A percentile compares a stretch with the other conserved stretches of the same genome.
Evolutionary conservation across 2,329 filamentous ascomycete species (phyloP).

Genomic region (Domatiomyces catenatus): DNA sequence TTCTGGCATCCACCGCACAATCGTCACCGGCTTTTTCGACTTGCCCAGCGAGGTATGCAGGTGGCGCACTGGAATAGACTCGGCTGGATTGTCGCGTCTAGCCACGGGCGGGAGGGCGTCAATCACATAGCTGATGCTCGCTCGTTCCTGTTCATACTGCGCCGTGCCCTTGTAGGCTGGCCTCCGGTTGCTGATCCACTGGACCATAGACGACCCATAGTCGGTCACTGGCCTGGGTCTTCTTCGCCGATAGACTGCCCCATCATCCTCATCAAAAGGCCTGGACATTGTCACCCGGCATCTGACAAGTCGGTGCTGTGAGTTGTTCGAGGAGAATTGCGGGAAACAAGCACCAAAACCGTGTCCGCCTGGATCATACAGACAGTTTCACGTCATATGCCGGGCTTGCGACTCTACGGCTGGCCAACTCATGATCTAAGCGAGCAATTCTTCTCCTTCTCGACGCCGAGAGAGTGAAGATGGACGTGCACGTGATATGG

Average conservation of each 20-base stretch:
- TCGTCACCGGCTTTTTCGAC: constrained; percentile 91
- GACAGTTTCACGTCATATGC: neutral
- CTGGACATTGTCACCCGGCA: neutral
- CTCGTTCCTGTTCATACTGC: constrained; percentile 63
- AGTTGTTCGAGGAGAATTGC: neutral
- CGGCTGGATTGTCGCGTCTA: constrained; percentile 56
- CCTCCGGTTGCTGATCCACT: constrained; percentile 76
- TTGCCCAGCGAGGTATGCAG: constrained; percentile 98
- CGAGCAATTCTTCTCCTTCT: neutral
- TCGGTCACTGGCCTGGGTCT: constrained; percentile 60
- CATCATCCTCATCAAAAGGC: constrained; percentile 3
- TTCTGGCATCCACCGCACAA: constrained; percentile 95
- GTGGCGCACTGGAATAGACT: constrained; percentile 85
- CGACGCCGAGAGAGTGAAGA: neutral
- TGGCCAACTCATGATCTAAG: neutral
- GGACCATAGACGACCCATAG: constrained; percentile 75
- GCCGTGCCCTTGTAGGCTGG: constrained; percentile 59
- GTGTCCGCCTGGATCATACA: neutral
- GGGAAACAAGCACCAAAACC: neutral
- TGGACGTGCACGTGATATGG: neutral
- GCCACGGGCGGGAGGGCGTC: constrained; percentile 82
- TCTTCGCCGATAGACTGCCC: constrained; percentile 11
- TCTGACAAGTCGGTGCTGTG: neutral
- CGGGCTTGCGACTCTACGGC: neutral
- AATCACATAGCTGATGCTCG: constrained; percentile 76